Evolutionary conservation across 306 rosid genomes (phyloP).

Genomic region (Cucurbita pepo): DNA sequence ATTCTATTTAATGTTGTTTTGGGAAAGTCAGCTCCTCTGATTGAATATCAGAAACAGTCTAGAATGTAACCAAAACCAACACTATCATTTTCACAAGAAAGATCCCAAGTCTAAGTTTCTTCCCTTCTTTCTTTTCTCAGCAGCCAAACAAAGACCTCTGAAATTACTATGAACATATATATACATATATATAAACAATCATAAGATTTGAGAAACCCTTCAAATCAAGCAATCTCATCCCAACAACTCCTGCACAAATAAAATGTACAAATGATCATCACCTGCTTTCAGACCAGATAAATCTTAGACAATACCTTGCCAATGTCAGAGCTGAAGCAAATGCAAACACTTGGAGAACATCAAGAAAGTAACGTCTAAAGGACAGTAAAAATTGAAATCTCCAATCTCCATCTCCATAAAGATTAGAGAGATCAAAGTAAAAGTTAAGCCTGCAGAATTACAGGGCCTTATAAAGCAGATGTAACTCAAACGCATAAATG

Average conservation of each 20-base stretch:
- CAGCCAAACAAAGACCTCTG: background rate
- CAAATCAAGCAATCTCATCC: background rate
- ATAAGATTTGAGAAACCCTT: background rate
- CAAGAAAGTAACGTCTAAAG: background rate
- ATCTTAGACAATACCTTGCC: background rate
- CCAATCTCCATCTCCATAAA: background rate
- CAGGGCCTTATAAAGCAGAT: background rate
- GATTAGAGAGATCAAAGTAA: background rate
- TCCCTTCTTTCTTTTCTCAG: background rate
- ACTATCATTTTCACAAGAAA: background rate
- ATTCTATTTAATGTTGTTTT: background rate
- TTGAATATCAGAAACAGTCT: background rate
- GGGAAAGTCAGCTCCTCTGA: background rate
- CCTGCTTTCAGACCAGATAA: background rate
- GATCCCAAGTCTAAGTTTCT: background rate
- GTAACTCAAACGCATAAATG: background rate
- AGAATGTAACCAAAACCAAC: background rate
- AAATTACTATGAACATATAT: background rate
- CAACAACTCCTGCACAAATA: background rate
- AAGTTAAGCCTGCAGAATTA: background rate
- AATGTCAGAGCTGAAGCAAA: background rate
- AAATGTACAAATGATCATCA: background rate
- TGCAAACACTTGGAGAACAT: background rate
- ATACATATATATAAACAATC: background rate
- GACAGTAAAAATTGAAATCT: background rate